A percentile compares a stretch with the other conserved stretches of the same genome.
phyloP scores from a whole-genome alignment of 2,329 filamentous ascomycete species.

The Pezicula neosporulosa region DNA sequence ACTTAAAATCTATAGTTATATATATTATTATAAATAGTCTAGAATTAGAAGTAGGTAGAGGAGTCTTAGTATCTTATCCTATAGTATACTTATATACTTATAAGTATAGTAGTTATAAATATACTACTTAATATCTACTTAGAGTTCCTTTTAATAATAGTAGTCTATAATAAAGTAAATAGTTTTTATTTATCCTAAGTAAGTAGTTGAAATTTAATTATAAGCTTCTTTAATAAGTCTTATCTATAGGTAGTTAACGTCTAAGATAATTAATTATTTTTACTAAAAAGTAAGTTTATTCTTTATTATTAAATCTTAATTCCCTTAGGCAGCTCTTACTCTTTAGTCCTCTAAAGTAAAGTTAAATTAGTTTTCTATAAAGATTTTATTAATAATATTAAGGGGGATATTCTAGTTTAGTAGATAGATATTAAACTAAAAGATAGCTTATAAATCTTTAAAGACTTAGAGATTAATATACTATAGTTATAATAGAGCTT shows the following conservation, averaged over 20 bases:
- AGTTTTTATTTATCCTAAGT: constrained; percentile 4
- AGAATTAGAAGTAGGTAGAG: constrained; percentile 10
- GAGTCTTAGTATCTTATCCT: constrained; percentile 1
- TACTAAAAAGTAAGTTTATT: constrained; percentile 2
- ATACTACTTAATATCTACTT: background rate
- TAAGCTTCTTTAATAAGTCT: constrained; percentile 1
- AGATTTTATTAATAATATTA: too few species aligned
- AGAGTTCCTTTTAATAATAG: too few species aligned
- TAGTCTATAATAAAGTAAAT: background rate
- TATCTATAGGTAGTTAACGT: background rate
- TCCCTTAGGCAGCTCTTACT: too few species aligned
- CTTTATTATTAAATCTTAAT: background rate
- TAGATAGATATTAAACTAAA: too few species aligned
- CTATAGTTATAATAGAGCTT: too few species aligned
- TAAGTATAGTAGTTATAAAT: constrained; percentile 4
- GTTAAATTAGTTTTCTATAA: too few species aligned
- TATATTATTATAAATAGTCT: constrained; percentile 8
- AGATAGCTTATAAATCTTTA: too few species aligned
- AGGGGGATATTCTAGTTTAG: too few species aligned
- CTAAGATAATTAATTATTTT: background rate
- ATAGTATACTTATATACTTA: background rate
- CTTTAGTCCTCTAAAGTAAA: too few species aligned
- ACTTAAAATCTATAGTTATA: constrained; percentile 12
- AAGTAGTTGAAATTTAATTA: constrained; percentile 2
- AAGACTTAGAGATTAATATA: too few species aligned